Base-by-base conservation (phyloP, 805 yeast genomes). In the Yamadazyma endophytica region DNA sequence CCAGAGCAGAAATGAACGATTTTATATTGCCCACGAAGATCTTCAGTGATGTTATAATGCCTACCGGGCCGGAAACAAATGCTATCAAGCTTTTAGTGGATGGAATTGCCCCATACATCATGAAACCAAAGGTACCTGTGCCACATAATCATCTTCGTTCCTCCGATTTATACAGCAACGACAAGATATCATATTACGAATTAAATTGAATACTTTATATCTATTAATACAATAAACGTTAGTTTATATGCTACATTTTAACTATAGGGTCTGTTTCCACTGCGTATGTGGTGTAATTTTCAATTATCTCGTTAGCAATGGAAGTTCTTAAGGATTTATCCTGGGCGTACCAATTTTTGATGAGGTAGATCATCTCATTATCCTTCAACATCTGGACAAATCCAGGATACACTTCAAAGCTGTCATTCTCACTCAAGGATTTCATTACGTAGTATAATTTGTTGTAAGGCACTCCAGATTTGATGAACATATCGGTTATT, bases 31-130 rank as follows among this genome's bases (percentile, higher is more conserved):
- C 76, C n/a, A 82, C 92, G 1, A 81, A 79, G 35, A 79, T 77
- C 37, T 68, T 61, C 37, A 86, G 94, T 1, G 95, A 84, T 53
- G 77, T 83, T 5, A 72, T 85, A 17, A 61, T 84, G 47, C 88
- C 90, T 2, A 61, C 78, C 21, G 90, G 88, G 2, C 74, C 80
- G 5, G 86, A 80, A 35, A 39, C 57, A 2, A 60, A 68, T 20
- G 85, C 83, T 7, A 65, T 81, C 4, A 49, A 60, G 8, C 58
- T 85, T 36, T 70, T 84, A 9, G 72, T 80, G 13, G 86, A 79
- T 44, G 90, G 88, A 0, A 50, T 84, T 3, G 54, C 68, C 19
- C 71, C 75, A 6, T 49, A 46, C 21, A 44, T 60, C 24, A 45
- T 33, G 8, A 17, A 17, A 11, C 18, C 9, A 4, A 9, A 13